These are phyloP conservation scores for Ceratocystis albifundus DNA, from an alignment of 2,329 filamentous ascomycete species.

Conservation along the genomic window DNA sequence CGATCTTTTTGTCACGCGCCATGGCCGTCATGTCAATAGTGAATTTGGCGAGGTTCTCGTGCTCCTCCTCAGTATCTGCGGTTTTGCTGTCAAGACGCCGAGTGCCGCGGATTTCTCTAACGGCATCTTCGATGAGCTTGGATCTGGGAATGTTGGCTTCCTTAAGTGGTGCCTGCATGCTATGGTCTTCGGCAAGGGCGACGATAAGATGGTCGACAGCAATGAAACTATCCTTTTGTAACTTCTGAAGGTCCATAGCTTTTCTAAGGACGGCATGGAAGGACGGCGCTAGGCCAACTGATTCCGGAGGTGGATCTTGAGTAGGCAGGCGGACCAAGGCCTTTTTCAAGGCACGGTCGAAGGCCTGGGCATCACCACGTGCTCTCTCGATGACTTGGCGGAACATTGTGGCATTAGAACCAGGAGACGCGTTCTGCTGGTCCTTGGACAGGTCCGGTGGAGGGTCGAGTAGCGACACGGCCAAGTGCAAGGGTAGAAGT, in stretches of 20 bases:
- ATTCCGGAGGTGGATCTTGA: slow-evolving; percentile 88
- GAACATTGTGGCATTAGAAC: slow-evolving; percentile 62
- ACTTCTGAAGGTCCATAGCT: slow-evolving; percentile 82
- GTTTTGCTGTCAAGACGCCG: slow-evolving; percentile 92
- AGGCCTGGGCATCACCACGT: slow-evolving; percentile 78
- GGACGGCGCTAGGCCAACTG: slow-evolving; percentile 66
- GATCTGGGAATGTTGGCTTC: slow-evolving; percentile 86
- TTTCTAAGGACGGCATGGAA: slow-evolving; percentile 74
- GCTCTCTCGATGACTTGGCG: slow-evolving; percentile 89
- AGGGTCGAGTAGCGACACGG: slow-evolving; percentile 67
- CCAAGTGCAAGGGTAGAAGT: slow-evolving; percentile 79
- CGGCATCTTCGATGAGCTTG: slow-evolving; percentile 82
- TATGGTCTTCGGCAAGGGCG: slow-evolving; percentile 65
- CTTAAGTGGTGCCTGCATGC: slow-evolving; percentile 61
- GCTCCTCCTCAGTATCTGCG: slow-evolving; percentile 81
- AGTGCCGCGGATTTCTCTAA: slow-evolving; percentile 83
- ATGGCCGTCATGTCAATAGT: slow-evolving; percentile 97
- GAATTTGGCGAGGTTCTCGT: slow-evolving; percentile 94
- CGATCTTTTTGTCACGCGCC: slow-evolving; percentile 94
- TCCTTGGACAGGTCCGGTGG: slow-evolving; percentile 67
- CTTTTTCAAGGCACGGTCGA: slow-evolving; percentile 87
- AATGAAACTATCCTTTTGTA: slow-evolving; percentile 93
- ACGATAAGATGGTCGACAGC: slow-evolving; percentile 91
- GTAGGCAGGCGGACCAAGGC: slow-evolving; percentile 78
- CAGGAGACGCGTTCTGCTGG: slow-evolving; percentile 63